phyloP scores from a whole-genome alignment of 2,329 filamentous ascomycete genomes.

The Verticillium klebahnii region DNA sequence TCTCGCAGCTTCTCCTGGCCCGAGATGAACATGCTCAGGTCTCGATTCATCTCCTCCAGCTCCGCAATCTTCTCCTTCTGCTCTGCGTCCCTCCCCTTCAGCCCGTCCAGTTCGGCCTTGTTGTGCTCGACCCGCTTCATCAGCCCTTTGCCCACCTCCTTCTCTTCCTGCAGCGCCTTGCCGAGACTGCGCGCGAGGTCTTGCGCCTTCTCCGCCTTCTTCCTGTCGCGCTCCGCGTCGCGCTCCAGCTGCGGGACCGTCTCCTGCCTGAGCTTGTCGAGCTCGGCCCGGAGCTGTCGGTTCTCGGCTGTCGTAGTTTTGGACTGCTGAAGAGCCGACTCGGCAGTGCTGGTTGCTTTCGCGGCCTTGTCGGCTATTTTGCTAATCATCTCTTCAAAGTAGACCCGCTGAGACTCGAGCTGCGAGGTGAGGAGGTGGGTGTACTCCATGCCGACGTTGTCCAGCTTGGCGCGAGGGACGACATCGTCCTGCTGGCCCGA shows the following conservation, averaged over 20 bases:
- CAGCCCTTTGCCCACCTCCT: slow-evolving; percentile 74
- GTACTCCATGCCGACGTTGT: slow-evolving; percentile 87
- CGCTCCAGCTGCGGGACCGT: slow-evolving; percentile 67
- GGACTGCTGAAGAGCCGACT: slow-evolving; percentile 51
- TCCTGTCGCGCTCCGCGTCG: slow-evolving; percentile 64
- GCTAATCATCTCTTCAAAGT: slow-evolving; percentile 89
- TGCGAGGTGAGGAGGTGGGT: slow-evolving; percentile 90
- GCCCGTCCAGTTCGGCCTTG: slow-evolving; percentile 53
- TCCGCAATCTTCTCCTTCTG: slow-evolving; percentile 64
- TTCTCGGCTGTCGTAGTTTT: slow-evolving; percentile 42
- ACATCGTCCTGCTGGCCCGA: slow-evolving; percentile 47
- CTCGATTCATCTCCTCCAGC: slow-evolving; percentile 79
- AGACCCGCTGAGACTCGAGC: slow-evolving; percentile 85
- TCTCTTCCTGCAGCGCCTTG: slow-evolving; percentile 79
- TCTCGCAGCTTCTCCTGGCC: slow-evolving; percentile 75
- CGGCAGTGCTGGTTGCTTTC: slow-evolving; percentile 63
- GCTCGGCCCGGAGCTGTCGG: slow-evolving; percentile 30
- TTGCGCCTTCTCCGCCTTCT: slow-evolving; percentile 66
- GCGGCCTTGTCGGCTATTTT: slow-evolving; percentile 87
- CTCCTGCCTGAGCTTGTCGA: slow-evolving; percentile 46
- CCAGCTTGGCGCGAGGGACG: slow-evolving; percentile 64
- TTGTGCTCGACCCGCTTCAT: slow-evolving; percentile 77
- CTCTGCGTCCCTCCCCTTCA: slow-evolving; percentile 53
- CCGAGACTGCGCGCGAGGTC: slow-evolving; percentile 71
- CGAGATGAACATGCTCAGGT: slow-evolving; percentile 82